phyloP scores from a whole-genome alignment of 2,329 filamentous ascomycete genomes.

The Aspergillus costaricaensis region DNA sequence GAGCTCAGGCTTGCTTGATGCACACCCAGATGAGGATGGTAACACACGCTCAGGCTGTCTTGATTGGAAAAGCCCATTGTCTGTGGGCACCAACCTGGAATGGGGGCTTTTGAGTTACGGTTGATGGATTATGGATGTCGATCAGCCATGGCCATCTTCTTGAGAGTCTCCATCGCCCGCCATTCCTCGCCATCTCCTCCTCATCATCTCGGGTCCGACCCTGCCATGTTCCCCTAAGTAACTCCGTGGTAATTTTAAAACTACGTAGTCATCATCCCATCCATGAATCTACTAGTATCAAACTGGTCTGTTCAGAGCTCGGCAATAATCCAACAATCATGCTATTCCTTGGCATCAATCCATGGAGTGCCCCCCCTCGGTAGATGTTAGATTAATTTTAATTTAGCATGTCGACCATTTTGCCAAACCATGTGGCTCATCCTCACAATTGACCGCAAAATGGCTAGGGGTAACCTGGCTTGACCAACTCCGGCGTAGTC shows the following conservation, averaged over 20 bases:
- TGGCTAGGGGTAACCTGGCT: background rate
- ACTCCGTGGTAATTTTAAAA: no score
- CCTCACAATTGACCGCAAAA: constrained; percentile 1
- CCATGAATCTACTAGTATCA: no score
- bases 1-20: background rate
- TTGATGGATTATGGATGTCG: background rate
- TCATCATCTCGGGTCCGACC: no score
- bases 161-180: background rate
- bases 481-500: background rate
- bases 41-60: background rate
- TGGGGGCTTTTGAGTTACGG: background rate
- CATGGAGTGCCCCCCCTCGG: background rate
- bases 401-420: background rate
- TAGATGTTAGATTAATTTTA: constrained; percentile 9
- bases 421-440: constrained; percentile 4
- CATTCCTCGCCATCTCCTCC: no score
- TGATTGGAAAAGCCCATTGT: background rate
- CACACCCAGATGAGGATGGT: background rate
- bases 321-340: background rate
- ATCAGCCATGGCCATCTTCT: background rate
- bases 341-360: background rate
- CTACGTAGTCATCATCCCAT: no score
- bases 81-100: background rate
- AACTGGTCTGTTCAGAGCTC: background rate
- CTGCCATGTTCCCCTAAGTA: no score